Evolutionary conservation across 1,139 yeast genomes (phyloP).

Genomic region (Candida sp.): DNA sequence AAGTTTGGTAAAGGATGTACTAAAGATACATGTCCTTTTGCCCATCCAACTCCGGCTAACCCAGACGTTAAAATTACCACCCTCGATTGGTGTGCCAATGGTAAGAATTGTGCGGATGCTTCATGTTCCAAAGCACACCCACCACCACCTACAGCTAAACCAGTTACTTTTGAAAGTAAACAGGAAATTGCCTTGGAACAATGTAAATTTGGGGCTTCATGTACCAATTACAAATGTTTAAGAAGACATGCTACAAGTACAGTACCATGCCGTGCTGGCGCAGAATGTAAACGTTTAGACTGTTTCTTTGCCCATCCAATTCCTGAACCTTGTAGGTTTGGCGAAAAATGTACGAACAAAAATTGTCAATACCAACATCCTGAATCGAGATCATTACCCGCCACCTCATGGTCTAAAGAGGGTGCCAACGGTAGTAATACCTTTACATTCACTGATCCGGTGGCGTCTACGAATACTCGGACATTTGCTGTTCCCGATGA

Average conservation of each 20-base stretch:
- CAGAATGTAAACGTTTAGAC: conserved; percentile 70
- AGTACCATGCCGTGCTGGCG: conserved; percentile 79
- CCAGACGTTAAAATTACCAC: conserved; percentile 64
- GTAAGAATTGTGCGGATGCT: conserved; percentile 58
- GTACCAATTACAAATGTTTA: conserved; percentile 77
- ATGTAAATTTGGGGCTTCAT: conserved; percentile 72
- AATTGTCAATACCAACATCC: conserved; percentile 79
- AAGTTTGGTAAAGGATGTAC: conserved; percentile 74
- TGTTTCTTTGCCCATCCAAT: conserved; percentile 83
- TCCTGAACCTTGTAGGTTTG: conserved; percentile 76
- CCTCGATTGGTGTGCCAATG: conserved; percentile 75
- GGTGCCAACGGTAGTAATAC: neutral
- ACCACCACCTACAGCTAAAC: conserved; percentile 46
- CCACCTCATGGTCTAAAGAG: conserved; percentile 44
- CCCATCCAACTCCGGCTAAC: conserved; percentile 89
- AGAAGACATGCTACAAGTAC: conserved; percentile 79
- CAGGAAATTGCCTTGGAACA: conserved; percentile 63
- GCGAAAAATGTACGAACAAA: conserved; percentile 65
- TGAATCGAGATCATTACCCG: conserved; percentile 52
- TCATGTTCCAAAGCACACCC: conserved; percentile 77
- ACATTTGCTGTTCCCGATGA: conserved; percentile 78
- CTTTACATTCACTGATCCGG: neutral
- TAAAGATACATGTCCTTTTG: conserved; percentile 79
- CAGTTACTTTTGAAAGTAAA: conserved; percentile 17
- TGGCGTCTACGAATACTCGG: conserved; percentile 32